Percentiles rank a stretch among this genome's conserved stretches.
phyloP scores from a whole-genome alignment of 2,329 filamentous ascomycete species.

The Alternaria incomplexa region DNA sequence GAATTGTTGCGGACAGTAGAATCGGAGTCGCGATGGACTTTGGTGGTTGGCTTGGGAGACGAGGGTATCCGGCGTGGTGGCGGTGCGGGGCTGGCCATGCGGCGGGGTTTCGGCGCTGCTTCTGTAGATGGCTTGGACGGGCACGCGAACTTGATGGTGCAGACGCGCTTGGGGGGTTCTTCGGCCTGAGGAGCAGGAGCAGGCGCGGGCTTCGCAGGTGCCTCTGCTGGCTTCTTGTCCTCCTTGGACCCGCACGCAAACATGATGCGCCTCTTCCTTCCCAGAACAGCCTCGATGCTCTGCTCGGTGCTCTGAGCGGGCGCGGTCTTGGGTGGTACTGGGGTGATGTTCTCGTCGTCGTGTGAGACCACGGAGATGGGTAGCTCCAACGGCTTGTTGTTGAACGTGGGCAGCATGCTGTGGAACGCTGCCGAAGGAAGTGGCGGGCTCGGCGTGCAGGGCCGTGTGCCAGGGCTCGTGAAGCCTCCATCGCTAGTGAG shows the following conservation, averaged over 20 bases:
- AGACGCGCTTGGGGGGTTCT: constrained; percentile 60
- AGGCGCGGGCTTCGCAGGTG: constrained; percentile 26
- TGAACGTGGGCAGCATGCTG: constrained; percentile 45
- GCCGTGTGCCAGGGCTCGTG: constrained; percentile 81
- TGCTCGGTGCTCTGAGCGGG: constrained; percentile 56
- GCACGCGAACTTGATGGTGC: constrained; percentile 77
- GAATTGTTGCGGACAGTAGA: constrained; percentile 58
- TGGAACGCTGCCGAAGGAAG: constrained; percentile 62
- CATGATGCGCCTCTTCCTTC: constrained; percentile 87
- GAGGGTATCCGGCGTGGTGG: constrained; percentile 27
- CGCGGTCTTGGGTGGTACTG: constrained; percentile 31
- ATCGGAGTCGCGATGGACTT: constrained; percentile 56
- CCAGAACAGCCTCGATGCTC: constrained; percentile 66
- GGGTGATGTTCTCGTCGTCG: constrained; percentile 42
- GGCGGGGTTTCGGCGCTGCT: constrained; percentile 44
- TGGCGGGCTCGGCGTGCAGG: constrained; percentile 89
- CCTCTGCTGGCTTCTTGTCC: constrained; percentile 48
- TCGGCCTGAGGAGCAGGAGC: constrained; percentile 14
- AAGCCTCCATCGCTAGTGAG: constrained; percentile 93
- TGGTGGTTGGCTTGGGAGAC: constrained; percentile 39
- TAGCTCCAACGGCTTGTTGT: constrained; percentile 47
- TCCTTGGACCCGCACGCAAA: constrained; percentile 76
- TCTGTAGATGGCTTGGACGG: constrained; percentile 58
- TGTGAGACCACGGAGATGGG: constrained; percentile 47
- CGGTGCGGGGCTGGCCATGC: constrained; percentile 55